A percentile compares a stretch with the other conserved stretches of the same genome.
phyloP scores from a whole-genome alignment of 352 stramenopile genomes.

The Phytophthora cactorum region DNA sequence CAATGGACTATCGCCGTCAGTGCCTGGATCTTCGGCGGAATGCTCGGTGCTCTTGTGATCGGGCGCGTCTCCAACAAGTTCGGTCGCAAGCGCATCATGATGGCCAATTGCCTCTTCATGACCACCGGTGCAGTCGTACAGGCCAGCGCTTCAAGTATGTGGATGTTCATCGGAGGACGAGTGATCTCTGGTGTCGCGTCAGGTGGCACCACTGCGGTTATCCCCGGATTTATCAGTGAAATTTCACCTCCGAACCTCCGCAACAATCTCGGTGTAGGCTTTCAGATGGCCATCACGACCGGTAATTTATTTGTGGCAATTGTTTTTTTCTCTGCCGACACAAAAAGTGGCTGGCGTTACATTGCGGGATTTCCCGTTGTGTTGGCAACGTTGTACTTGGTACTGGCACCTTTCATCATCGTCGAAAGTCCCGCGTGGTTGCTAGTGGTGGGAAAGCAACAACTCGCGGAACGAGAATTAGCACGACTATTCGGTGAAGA shows the following conservation, averaged over 20 bases:
- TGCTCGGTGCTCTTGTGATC: slow-evolving; percentile 28
- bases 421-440: slow-evolving; percentile 1
- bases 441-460: background rate
- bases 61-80: slow-evolving; percentile 38
- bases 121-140: slow-evolving; percentile 38
- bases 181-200: slow-evolving; percentile 55
- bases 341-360: background rate
- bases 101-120: slow-evolving; percentile 35
- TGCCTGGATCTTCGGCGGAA: slow-evolving; percentile 2
- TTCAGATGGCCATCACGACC: background rate
- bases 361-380: background rate
- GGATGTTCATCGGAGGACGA: slow-evolving; percentile 45
- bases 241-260: background rate
- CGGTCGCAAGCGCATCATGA: slow-evolving; percentile 34
- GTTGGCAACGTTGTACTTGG: background rate
- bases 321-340: background rate
- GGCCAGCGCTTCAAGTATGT: slow-evolving; percentile 29
- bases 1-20: slow-evolving; percentile 4
- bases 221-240: slow-evolving; percentile 32
- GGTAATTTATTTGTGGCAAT: slow-evolving; percentile 2
- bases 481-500: background rate
- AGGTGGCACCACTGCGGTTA: slow-evolving; percentile 43
- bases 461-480: background rate
- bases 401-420: background rate
- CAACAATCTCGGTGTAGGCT: background rate